Conservation (phyloP, 1,284 basidiomycete genomes). For the Salmacisia buchloeana region DNA sequence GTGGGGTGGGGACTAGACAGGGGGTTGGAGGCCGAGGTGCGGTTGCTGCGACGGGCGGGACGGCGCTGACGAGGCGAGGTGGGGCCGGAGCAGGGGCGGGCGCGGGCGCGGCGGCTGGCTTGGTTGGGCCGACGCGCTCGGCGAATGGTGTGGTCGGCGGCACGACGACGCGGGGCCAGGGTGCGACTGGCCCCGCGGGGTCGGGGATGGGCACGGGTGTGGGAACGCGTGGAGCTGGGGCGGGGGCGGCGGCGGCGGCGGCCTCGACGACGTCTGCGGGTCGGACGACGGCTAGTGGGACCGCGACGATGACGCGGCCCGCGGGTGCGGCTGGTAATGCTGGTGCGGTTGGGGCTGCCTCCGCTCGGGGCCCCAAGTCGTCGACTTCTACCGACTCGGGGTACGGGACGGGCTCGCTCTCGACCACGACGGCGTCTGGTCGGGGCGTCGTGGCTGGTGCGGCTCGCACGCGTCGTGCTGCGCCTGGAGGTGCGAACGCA, state of each 20-base stretch:
- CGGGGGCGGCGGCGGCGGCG: neutral
- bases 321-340: neutral
- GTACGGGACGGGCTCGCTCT: neutral
- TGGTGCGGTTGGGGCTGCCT: neutral
- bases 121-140: neutral
- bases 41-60: neutral
- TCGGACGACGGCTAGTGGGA: neutral
- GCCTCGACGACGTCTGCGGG: neutral
- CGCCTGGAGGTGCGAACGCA: neutral
- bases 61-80: no score
- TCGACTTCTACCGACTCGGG: slow-evolving; percentile 2
- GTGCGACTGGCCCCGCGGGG: no score
- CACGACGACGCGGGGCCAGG: no score
- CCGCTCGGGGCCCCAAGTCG: neutral
- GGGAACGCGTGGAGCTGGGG: neutral
- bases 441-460: neutral
- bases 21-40: neutral
- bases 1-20: neutral
- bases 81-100: neutral
- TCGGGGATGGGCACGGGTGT: neutral
- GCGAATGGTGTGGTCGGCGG: neutral
- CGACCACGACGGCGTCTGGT: neutral
- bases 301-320: neutral
- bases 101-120: neutral
- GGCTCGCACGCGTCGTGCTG: neutral